phyloP scores from a whole-genome alignment of 2,329 filamentous ascomycete species.

The Corniculantispora saksenae region DNA sequence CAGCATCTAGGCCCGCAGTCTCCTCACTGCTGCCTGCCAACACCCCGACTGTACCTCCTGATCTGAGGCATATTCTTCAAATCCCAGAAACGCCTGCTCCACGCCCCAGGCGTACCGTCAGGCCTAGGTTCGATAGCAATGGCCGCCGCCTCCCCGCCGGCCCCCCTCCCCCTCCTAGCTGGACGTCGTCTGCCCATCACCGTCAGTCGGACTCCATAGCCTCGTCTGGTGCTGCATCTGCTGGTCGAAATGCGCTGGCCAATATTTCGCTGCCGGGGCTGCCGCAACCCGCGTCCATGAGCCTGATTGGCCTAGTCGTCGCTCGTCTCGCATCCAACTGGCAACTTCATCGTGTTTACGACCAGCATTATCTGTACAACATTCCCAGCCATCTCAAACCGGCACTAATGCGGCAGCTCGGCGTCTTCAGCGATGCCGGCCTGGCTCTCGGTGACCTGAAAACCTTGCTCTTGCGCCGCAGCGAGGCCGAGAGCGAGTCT shows the following conservation, averaged over 20 bases:
- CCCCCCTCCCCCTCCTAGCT: conserved; percentile 60
- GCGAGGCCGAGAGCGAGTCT: conserved; percentile 21
- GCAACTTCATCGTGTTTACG: conserved; percentile 56
- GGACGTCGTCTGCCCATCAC: conserved; percentile 39
- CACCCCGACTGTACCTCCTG: conserved; percentile 58
- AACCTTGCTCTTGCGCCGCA: conserved; percentile 42
- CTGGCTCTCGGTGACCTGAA: conserved; percentile 53
- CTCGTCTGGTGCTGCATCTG: not conserved
- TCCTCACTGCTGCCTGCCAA: conserved; percentile 30
- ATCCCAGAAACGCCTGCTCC: conserved; percentile 59
- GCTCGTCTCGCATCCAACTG: conserved; percentile 54
- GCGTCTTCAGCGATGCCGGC: conserved; percentile 45
- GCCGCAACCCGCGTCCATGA: conserved; percentile 45
- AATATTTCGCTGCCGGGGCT: conserved; percentile 44
- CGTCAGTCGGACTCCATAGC: conserved; percentile 4
- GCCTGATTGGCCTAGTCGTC: conserved; percentile 54
- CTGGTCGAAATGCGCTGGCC: conserved; percentile 20
- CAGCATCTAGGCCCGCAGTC: conserved; percentile 27
- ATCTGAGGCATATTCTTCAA: conserved; percentile 59
- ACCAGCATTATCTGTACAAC: conserved; percentile 57
- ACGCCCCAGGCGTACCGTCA: conserved; percentile 46
- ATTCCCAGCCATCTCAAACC: conserved; percentile 55
- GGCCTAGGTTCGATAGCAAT: conserved; percentile 44
- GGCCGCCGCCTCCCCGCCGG: conserved; percentile 58
- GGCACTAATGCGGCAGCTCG: conserved; percentile 53